These are phyloP conservation scores for Neurospora sp. DNA, from an alignment of 495 filamentous ascomycete genomes.

Conservation along the genomic window DNA sequence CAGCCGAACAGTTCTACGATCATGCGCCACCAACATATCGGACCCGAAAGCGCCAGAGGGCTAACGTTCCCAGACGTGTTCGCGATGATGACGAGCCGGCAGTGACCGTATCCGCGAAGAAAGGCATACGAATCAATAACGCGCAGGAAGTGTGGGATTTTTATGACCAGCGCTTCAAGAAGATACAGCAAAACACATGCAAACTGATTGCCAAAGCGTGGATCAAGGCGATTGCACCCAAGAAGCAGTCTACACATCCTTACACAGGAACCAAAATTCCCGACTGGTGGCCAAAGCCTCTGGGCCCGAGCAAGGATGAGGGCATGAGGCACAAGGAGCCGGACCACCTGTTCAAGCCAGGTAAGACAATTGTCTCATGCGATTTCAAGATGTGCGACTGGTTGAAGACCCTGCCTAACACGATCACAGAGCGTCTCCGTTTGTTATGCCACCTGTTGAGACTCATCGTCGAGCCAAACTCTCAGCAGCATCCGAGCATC, in stretches of 20 bases:
- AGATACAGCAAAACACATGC: constrained; percentile 63
- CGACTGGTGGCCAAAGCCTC: constrained; percentile 70
- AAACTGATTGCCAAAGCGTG: constrained; percentile 69
- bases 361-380: constrained; percentile 31
- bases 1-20: constrained; percentile 3
- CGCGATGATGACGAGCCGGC: constrained; percentile 20
- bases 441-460: constrained; percentile 55
- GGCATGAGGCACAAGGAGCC: constrained; percentile 65
- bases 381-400: neutral
- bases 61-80: constrained; percentile 14
- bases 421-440: constrained; percentile 43
- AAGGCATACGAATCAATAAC: constrained; percentile 46
- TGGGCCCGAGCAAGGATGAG: constrained; percentile 25
- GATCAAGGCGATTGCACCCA: constrained; percentile 73
- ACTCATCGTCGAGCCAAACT: constrained; percentile 38
- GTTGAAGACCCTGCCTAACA: neutral
- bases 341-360: constrained; percentile 68
- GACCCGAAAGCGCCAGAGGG: constrained; percentile 27
- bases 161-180: constrained; percentile 53
- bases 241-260: constrained; percentile 75
- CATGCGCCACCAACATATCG: constrained; percentile 6
- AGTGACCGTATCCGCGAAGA: constrained; percentile 14
- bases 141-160: constrained; percentile 47
- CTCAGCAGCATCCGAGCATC: constrained; percentile 28
- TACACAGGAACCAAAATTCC: constrained; percentile 67